phyloP scores from a whole-genome alignment of 805 yeast genomes.

The Kluyveromyces aestuarii region DNA sequence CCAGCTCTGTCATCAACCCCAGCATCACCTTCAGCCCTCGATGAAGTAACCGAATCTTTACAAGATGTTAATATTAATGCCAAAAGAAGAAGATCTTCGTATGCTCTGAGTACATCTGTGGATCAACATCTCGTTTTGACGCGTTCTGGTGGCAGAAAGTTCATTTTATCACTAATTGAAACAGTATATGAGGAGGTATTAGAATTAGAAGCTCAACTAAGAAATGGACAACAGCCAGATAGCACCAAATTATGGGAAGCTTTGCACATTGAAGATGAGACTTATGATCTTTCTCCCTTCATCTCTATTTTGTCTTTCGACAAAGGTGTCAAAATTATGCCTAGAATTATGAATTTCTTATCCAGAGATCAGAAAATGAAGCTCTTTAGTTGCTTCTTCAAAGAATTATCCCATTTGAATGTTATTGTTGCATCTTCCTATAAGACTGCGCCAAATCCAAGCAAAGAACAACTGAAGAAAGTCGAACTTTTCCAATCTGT shows the following conservation, averaged over 20 bases:
- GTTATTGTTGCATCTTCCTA: conserved; percentile 75
- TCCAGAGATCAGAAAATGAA: conserved; percentile 68
- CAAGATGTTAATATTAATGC: conserved; percentile 22
- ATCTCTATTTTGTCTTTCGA: conserved; percentile 74
- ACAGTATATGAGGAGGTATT: conserved; percentile 67
- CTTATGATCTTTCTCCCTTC: conserved; percentile 60
- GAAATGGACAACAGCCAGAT: conserved; percentile 43
- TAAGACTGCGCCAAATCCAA: conserved; percentile 53
- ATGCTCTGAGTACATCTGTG: conserved; percentile 24
- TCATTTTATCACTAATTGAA: conserved; percentile 64
- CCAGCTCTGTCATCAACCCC: conserved; percentile 12
- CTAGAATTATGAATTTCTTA: conserved; percentile 79
- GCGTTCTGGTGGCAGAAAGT: conserved; percentile 37
- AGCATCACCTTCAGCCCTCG: conserved; percentile 10
- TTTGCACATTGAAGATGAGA: conserved; percentile 58
- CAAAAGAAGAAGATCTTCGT: conserved; percentile 29
- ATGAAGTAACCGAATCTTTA: conserved; percentile 25
- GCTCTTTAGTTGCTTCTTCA: conserved; percentile 66
- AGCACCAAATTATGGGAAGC: conserved; percentile 62
- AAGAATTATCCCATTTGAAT: conserved; percentile 68
- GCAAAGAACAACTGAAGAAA: conserved; percentile 41
- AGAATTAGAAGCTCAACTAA: conserved; percentile 66
- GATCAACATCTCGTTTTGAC: conserved; percentile 28
- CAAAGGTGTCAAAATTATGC: conserved; percentile 82
- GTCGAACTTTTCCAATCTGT: conserved; percentile 74